Evolutionary conservation across 2,329 filamentous ascomycete genomes (phyloP).

Genomic region (Monilinia aucupariae): DNA sequence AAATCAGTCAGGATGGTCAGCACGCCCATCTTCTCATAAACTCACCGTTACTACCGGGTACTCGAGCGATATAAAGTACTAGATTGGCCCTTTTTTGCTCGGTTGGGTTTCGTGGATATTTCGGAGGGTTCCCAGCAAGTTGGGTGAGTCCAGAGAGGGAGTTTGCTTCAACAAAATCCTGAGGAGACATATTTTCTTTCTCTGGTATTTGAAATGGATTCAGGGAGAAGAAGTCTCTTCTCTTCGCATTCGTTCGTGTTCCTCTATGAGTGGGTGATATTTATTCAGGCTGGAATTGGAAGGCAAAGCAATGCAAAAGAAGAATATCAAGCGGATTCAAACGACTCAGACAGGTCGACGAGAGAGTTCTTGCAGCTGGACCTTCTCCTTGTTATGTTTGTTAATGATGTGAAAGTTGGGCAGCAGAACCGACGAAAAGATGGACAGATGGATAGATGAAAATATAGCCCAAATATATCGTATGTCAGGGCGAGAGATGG

Average conservation of each 20-base stretch:
- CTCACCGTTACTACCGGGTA: constrained; percentile 82
- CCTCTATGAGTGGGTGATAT: neutral
- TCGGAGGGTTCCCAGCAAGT: constrained; percentile 79
- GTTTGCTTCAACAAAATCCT: constrained; percentile 61
- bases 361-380: neutral
- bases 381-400: neutral
- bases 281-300: too few relatives aligned
- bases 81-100: constrained; percentile 65
- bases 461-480: neutral
- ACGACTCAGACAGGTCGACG: neutral
- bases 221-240: neutral
- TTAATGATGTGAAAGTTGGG: too few relatives aligned
- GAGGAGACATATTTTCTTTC: constrained; percentile 21
- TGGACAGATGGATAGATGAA: too few relatives aligned
- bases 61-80: constrained; percentile 84
- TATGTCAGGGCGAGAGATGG: neutral
- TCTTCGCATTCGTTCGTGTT: neutral
- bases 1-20: constrained; percentile 10
- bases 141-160: constrained; percentile 75
- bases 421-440: too few relatives aligned
- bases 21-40: constrained; percentile 12
- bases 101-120: constrained; percentile 73
- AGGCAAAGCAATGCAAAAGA: constrained; percentile 1
- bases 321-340: neutral
- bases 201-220: neutral